phyloP scores from a whole-genome alignment of 2,329 filamentous ascomycete genomes.

The Colletotrichum coccodes region DNA sequence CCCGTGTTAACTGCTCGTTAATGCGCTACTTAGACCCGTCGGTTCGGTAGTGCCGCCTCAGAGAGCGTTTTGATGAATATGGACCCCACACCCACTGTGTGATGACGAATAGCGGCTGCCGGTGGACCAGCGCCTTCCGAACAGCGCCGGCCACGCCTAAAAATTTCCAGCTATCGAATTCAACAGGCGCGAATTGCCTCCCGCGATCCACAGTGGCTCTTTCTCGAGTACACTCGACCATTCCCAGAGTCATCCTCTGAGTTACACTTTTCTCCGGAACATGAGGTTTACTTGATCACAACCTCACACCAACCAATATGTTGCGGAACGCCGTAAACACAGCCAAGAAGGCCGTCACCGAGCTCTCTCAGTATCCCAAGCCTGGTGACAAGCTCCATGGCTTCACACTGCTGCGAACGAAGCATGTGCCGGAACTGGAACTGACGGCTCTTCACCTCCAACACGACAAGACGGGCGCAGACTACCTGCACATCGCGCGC shows the following conservation, averaged over 20 bases:
- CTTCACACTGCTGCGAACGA: constrained; percentile 88
- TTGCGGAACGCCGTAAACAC: constrained; percentile 60
- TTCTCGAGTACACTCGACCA: neutral
- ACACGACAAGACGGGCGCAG: constrained; percentile 94
- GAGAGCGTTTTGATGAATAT: constrained; percentile 26
- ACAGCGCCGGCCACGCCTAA: constrained; percentile 3
- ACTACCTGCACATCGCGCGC: constrained; percentile 93
- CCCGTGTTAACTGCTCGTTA: constrained; percentile 22
- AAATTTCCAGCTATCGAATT: constrained; percentile 20
- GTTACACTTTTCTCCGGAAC: neutral
- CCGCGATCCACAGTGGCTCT: constrained; percentile 16
- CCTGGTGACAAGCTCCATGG: constrained; percentile 90
- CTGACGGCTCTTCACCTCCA: constrained; percentile 89
- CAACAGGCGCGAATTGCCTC: constrained; percentile 9
- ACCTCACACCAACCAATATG: constrained; percentile 47
- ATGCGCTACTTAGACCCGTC: constrained; percentile 14
- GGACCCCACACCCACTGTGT: constrained; percentile 22
- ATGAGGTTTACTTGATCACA: neutral
- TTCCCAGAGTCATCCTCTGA: neutral
- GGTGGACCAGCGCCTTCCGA: constrained; percentile 5
- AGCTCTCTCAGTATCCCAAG: constrained; percentile 79
- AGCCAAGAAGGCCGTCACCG: constrained; percentile 74
- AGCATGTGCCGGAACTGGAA: constrained; percentile 94
- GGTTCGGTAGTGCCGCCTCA: constrained; percentile 17
- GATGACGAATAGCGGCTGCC: constrained; percentile 30